Conservation (phyloP, 1,284 basidiomycete genomes). For the Psilocybe mexicana region DNA sequence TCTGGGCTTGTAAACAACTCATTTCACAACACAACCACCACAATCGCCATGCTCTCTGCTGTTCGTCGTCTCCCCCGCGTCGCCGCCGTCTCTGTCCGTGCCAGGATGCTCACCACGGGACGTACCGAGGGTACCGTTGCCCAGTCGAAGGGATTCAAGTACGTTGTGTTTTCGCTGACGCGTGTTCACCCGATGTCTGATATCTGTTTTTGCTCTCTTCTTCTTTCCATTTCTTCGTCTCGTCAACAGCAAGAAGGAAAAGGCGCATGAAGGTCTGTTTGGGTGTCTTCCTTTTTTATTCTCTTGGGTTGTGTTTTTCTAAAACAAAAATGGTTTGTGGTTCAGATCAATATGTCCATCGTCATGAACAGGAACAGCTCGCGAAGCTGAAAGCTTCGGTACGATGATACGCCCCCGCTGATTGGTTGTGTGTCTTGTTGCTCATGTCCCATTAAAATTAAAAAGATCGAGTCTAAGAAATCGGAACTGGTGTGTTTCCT, state of each 20-base stretch:
- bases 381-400: slow-evolving; percentile 61
- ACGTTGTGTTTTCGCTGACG: slow-evolving; percentile 19
- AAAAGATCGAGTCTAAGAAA: slow-evolving; percentile 19
- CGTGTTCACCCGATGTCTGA: slow-evolving; percentile 23
- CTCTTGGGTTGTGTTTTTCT: too few species aligned
- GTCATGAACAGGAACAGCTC: slow-evolving; percentile 55
- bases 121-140: slow-evolving; percentile 55
- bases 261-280: slow-evolving; percentile 64
- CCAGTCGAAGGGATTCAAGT: slow-evolving; percentile 57
- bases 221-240: slow-evolving; percentile 1
- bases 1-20: neutral
- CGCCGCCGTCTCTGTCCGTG: slow-evolving; percentile 32
- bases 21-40: slow-evolving; percentile 22
- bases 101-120: slow-evolving; percentile 38
- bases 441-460: neutral
- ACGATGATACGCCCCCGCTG: slow-evolving; percentile 17
- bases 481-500: slow-evolving; percentile 17
- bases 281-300: neutral
- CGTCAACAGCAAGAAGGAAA: slow-evolving; percentile 64
- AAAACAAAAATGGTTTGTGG: too few species aligned
- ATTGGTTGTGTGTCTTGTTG: slow-evolving; percentile 1
- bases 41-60: slow-evolving; percentile 42
- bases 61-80: slow-evolving; percentile 45
- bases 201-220: neutral
- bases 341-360: slow-evolving; percentile 59